phyloP scores from a whole-genome alignment of 495 filamentous ascomycete genomes.

The Tuber magnatum region DNA sequence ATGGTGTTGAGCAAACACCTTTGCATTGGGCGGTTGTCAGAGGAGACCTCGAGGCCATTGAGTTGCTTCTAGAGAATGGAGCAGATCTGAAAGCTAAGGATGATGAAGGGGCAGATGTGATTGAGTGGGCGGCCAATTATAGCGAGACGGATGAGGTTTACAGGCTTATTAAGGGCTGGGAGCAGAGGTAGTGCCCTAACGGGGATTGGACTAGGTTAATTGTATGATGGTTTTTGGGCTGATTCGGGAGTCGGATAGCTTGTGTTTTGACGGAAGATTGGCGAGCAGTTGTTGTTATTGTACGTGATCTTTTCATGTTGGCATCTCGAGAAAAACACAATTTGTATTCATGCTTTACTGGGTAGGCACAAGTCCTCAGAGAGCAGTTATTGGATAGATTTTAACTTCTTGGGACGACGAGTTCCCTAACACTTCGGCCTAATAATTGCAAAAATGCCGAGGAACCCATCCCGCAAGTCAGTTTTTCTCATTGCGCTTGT shows the following conservation, averaged over 20 bases:
- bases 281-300: background rate
- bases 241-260: background rate
- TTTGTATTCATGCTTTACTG: constrained; percentile 2
- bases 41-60: background rate
- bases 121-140: background rate
- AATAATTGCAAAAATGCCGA: background rate
- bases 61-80: background rate
- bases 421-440: background rate
- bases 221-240: background rate
- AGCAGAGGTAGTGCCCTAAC: background rate
- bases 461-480: background rate
- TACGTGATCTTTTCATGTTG: constrained; percentile 1
- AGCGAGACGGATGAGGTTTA: background rate
- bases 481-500: background rate
- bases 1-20: background rate
- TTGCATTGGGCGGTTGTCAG: background rate
- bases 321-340: background rate
- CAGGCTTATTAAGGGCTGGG: background rate
- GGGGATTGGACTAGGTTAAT: background rate
- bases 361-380: background rate
- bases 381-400: background rate
- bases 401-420: background rate
- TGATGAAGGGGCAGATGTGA: background rate
- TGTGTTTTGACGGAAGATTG: background rate
- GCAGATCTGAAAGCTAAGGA: background rate